Base-by-base conservation (phyloP, 768 basidiomycete genomes). In the Obba rivulosa region DNA sequence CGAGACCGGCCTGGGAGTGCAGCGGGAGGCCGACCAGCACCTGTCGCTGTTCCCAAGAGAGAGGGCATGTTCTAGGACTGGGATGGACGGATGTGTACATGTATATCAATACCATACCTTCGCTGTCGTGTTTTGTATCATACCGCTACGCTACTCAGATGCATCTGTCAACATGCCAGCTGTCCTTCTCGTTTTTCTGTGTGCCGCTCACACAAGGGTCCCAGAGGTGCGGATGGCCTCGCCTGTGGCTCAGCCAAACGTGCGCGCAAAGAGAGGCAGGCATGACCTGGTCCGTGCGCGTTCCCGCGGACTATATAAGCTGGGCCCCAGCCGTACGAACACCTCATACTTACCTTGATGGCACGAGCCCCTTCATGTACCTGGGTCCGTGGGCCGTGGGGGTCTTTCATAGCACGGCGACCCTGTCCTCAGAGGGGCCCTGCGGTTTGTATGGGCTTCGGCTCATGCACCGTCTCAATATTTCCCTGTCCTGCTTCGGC, bases 1-100 rank as follows among this genome's bases (percentile, higher is more conserved):
- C 69, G 69, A 18, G 80, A 85, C 63, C 71, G 86, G 9, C 85
- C 87, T 2, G 75, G 77, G 11, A 86, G 82, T 59, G 60, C 69
- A 23, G 55, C 70, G 17, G 72, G 69, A 13, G 70, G 69, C 52
- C 73, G 76, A 18, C 70, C 76, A 17, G 73, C 78, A 3, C 77
- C 73, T 3, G 69, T 77, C 2, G 77, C 75, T 18, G 65, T 80
- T 39, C 77, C 80, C 20, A 75, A 71, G 55, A 69, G 77, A 40
- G 80, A 82, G 38, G 80, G 81, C 4, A 80, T 85, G 80, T 75
- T 85, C 60, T 83, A 64, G 74, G 5, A 39, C 24, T 13, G 13
- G 28, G 28, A 31, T 31, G 28, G 28, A 5, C 13, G 28, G 28
- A 31, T 31, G 28, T 31, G 28, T 5, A 31, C 13, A 13, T 31